phyloP scores from a whole-genome alignment of 176 grass and related monocot species.

The Pontederia crassipes region DNA sequence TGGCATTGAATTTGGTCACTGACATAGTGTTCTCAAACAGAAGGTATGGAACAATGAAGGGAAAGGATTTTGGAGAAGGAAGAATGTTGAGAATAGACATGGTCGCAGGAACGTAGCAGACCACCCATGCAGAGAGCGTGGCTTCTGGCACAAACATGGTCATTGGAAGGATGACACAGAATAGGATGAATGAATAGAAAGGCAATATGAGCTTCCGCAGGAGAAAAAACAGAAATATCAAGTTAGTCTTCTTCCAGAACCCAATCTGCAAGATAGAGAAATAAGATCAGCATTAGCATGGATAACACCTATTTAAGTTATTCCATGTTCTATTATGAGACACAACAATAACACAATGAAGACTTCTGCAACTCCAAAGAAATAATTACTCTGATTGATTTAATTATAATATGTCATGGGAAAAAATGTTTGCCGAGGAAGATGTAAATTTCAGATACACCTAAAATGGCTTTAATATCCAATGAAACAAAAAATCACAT shows the following conservation, averaged over 20 bases:
- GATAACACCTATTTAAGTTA: not conserved
- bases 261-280: conserved; percentile 23
- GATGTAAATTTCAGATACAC: too few relatives aligned
- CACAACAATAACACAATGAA: too few relatives aligned
- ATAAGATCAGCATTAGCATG: not conserved
- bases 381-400: too few relatives aligned
- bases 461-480: too few relatives aligned
- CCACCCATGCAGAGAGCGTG: conserved; percentile 35
- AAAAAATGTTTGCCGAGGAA: too few relatives aligned
- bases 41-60: conserved; percentile 43
- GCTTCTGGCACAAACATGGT: conserved; percentile 50
- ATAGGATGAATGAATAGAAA: conserved; percentile 45
- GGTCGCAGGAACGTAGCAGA: conserved; percentile 37
- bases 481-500: too few relatives aligned
- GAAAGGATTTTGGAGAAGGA: conserved; percentile 33
- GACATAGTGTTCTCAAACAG: conserved; percentile 56
- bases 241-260: conserved; percentile 42
- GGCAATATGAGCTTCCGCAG: conserved; percentile 44
- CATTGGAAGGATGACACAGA: conserved; percentile 44
- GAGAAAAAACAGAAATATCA: conserved; percentile 47
- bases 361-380: too few relatives aligned
- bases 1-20: conserved; percentile 49
- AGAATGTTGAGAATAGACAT: conserved; percentile 51
- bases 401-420: too few relatives aligned
- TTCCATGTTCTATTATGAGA: too few relatives aligned